Evolutionary conservation across 2,329 filamentous ascomycete genomes (phyloP).

Genomic region (Alternaria novae-zelandiae): DNA sequence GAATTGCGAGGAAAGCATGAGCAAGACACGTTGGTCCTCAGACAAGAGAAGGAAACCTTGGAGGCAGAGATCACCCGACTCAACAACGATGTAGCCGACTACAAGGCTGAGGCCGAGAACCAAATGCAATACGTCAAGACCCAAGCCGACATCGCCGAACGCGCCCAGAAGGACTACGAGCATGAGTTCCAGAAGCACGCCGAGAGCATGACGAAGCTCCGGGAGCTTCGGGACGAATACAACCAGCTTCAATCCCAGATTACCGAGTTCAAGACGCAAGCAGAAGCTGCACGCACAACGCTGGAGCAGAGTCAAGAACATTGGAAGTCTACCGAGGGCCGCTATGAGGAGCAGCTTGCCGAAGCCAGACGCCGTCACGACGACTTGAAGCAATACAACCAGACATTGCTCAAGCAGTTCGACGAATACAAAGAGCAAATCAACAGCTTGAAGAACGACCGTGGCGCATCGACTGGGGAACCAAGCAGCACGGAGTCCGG

Average conservation of each 20-base stretch:
- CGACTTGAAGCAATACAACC: constrained; percentile 87
- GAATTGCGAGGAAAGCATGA: constrained; percentile 80
- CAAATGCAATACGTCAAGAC: constrained; percentile 91
- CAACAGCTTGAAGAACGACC: constrained; percentile 76
- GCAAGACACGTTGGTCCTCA: constrained; percentile 71
- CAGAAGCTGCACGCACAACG: constrained; percentile 81
- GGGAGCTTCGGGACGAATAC: constrained; percentile 77
- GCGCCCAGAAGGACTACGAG: constrained; percentile 95
- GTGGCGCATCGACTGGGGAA: constrained; percentile 63
- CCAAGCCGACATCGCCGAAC: constrained; percentile 90
- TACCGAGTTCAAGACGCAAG: constrained; percentile 76
- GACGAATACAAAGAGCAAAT: constrained; percentile 85
- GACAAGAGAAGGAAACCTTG: constrained; percentile 81
- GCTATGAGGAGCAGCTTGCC: constrained; percentile 81
- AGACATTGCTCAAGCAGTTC: constrained; percentile 85
- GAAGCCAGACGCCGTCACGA: constrained; percentile 82
- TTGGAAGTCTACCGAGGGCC: constrained; percentile 82
- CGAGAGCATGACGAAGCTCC: constrained; percentile 86
- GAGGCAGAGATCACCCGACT: constrained; percentile 81
- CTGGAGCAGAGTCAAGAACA: constrained; percentile 82
- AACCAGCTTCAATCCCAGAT: constrained; percentile 83
- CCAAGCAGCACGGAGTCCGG: constrained; percentile 60
- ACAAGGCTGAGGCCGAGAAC: constrained; percentile 78
- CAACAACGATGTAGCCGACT: constrained; percentile 82
- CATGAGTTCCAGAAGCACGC: constrained; percentile 93